Conservation (phyloP, 2,329 filamentous ascomycete species). For the Scortechinia acanthostroma region DNA sequence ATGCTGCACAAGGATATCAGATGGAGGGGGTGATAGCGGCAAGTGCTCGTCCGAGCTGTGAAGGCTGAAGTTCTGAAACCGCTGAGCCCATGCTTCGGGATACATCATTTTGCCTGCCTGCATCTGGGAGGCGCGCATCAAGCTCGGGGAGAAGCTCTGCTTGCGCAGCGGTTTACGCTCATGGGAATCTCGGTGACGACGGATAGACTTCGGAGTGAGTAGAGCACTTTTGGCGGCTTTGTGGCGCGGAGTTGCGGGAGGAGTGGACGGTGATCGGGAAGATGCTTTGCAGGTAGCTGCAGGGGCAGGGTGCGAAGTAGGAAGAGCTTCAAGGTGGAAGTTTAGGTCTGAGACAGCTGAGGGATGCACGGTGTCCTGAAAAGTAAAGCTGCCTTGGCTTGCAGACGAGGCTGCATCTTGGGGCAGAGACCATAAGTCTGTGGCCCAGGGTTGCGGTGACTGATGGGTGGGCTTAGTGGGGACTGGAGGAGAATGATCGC, state of each 20-base stretch:
- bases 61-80: background rate
- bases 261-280: background rate
- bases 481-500: background rate
- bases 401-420: background rate
- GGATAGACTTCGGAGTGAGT: conserved; percentile 2
- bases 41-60: background rate
- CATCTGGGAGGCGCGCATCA: background rate
- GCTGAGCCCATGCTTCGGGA: background rate
- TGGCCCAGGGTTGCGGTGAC: background rate
- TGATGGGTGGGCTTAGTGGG: background rate
- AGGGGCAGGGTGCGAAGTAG: background rate
- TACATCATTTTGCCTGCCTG: background rate
- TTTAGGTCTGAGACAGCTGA: background rate
- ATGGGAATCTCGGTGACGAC: background rate
- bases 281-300: background rate
- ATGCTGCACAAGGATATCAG: background rate
- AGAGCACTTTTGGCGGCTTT: background rate
- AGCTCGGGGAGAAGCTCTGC: background rate
- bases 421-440: background rate
- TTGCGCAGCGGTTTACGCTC: background rate
- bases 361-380: background rate
- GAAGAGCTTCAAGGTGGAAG: background rate
- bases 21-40: background rate
- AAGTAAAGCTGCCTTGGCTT: background rate
- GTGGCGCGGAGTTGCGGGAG: background rate